Conservation (phyloP, 2,329 filamentous ascomycete species). For the Ramularia endophylla region DNA sequence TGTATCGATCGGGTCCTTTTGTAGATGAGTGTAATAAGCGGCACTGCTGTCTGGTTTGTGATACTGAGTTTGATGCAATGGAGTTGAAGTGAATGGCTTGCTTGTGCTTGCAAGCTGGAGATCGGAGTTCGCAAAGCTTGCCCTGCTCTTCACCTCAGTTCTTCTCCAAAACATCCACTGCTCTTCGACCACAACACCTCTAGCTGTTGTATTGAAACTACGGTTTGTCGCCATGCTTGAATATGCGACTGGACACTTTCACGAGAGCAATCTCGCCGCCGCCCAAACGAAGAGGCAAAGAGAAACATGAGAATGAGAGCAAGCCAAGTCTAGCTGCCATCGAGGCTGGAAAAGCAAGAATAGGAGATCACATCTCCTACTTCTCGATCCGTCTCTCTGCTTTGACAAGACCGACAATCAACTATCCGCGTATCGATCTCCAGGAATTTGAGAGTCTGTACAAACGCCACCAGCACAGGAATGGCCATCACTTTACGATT, state of each 20-base stretch:
- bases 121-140: too few relatives aligned
- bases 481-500: constrained; percentile 55
- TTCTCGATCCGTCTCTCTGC: constrained; percentile 40
- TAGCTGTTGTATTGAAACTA: too few relatives aligned
- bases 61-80: too few relatives aligned
- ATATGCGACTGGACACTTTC: constrained; percentile 16
- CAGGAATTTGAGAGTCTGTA: constrained; percentile 43
- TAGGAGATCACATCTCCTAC: constrained; percentile 45
- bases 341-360: constrained; percentile 45
- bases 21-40: not conserved
- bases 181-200: too few relatives aligned
- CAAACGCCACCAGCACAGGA: constrained; percentile 38
- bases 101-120: too few relatives aligned
- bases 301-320: not conserved
- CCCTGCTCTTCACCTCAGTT: too few relatives aligned
- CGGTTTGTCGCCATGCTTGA: not conserved
- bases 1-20: not conserved
- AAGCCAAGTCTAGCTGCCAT: constrained; percentile 37
- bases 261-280: constrained; percentile 28
- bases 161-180: too few relatives aligned
- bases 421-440: constrained; percentile 35
- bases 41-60: too few relatives aligned
- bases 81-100: too few relatives aligned
- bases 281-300: constrained; percentile 16
- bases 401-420: constrained; percentile 21